Percentiles rank a stretch among this genome's conserved stretches.
phyloP scores from a whole-genome alignment of 352 stramenopile genomes.

The Pythium monospermum region DNA sequence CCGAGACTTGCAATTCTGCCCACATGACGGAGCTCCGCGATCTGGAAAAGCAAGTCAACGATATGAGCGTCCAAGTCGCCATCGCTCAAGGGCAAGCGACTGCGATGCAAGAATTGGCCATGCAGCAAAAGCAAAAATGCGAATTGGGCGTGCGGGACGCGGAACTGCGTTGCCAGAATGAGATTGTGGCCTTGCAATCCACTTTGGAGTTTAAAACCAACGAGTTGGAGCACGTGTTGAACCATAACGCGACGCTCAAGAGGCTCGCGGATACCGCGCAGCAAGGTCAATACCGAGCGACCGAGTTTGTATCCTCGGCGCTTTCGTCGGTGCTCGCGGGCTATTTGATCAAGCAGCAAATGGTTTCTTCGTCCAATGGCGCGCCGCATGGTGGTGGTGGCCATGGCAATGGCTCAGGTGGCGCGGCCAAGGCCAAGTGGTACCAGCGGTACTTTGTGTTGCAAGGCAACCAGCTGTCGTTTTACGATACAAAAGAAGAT shows the following conservation, averaged over 20 bases:
- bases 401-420: no score
- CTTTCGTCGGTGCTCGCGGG: constrained; percentile 67
- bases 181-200: constrained; percentile 58
- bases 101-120: constrained; percentile 76
- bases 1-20: constrained; percentile 60
- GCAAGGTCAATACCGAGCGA: constrained; percentile 79
- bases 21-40: constrained; percentile 73
- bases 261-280: constrained; percentile 78
- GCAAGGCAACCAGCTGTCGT: constrained; percentile 68
- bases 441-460: constrained; percentile 87
- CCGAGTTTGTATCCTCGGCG: constrained; percentile 73
- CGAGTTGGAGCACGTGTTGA: constrained; percentile 83
- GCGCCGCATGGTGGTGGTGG: constrained; percentile 1
- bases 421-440: constrained; percentile 56
- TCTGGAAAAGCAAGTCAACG: constrained; percentile 80
- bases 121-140: constrained; percentile 76
- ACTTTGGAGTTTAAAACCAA: constrained; percentile 85
- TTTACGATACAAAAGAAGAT: constrained; percentile 85
- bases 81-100: constrained; percentile 73
- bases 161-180: constrained; percentile 63
- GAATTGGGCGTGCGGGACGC: constrained; percentile 70
- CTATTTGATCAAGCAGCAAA: constrained; percentile 84
- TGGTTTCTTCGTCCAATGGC: no score
- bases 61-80: constrained; percentile 76
- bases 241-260: constrained; percentile 86